phyloP scores from a whole-genome alignment of 495 filamentous ascomycete genomes.

The Penicilliopsis zonata region DNA sequence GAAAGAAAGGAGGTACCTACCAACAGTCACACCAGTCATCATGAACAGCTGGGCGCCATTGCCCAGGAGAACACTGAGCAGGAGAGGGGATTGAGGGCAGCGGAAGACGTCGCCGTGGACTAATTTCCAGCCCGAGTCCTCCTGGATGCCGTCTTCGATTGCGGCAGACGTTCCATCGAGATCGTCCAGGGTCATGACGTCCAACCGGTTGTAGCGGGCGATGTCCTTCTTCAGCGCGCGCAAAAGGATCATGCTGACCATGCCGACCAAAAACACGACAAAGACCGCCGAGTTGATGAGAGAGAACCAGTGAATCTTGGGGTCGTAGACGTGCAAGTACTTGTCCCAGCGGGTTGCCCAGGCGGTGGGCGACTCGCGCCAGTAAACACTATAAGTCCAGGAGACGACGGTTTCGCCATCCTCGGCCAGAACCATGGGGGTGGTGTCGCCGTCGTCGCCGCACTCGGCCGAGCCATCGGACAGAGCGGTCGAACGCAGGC shows the following conservation, averaged over 20 bases:
- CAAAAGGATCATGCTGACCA: slow-evolving; percentile 79
- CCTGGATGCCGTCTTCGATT: slow-evolving; percentile 86
- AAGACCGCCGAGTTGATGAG: slow-evolving; percentile 90
- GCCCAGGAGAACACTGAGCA: slow-evolving; percentile 79
- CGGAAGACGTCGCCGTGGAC: slow-evolving; percentile 97
- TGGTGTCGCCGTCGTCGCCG: slow-evolving; percentile 34
- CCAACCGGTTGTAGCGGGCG: slow-evolving; percentile 85
- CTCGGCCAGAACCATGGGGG: slow-evolving; percentile 54
- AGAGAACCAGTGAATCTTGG: slow-evolving; percentile 97
- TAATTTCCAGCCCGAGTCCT: slow-evolving; percentile 97
- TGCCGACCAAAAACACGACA: slow-evolving; percentile 79
- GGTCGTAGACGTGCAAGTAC: slow-evolving; percentile 89
- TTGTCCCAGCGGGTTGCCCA: slow-evolving; percentile 99
- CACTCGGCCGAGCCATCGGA: slow-evolving; percentile 50
- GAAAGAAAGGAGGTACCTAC: no score
- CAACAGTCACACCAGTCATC: slow-evolving; percentile 90
- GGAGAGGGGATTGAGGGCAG: slow-evolving; percentile 65
- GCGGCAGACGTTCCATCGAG: slow-evolving; percentile 57
- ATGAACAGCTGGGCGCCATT: slow-evolving; percentile 94
- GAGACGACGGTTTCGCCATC: slow-evolving; percentile 56
- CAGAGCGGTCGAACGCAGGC: slow-evolving; percentile 40
- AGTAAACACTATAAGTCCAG: slow-evolving; percentile 87
- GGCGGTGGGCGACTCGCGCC: slow-evolving; percentile 62
- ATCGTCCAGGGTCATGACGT: slow-evolving; percentile 76
- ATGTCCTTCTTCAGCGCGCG: slow-evolving; percentile 88